Conservation (phyloP, 1,284 basidiomycete species). For the Pseudozyma sp. region DNA sequence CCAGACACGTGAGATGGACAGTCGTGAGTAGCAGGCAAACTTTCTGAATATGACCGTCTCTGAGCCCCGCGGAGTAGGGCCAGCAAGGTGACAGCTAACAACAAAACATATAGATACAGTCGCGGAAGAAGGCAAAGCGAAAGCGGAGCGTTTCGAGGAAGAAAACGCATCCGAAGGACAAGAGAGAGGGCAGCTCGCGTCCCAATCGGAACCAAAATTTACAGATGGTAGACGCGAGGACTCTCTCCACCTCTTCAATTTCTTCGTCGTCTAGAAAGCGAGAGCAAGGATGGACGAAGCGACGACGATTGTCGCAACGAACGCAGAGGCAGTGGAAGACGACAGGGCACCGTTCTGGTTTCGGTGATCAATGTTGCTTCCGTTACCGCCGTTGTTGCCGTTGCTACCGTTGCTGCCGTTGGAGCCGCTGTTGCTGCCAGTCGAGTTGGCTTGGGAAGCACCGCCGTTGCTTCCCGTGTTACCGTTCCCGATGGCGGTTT, state of each 20-base stretch:
- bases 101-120: conserved; percentile 37
- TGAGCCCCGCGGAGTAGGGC: conserved; percentile 34
- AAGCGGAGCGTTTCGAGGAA: background rate
- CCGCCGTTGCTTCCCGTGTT: conserved; percentile 35
- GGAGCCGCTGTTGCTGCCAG: conserved; percentile 6
- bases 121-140: background rate
- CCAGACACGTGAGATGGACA: background rate
- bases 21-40: background rate
- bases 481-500: conserved; percentile 33
- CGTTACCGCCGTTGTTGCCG: conserved; percentile 8
- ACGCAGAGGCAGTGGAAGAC: background rate
- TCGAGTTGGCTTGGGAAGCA: conserved; percentile 16
- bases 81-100: conserved; percentile 19
- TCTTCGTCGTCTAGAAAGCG: conserved; percentile 11
- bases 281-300: conserved; percentile 16
- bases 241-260: no score
- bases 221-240: conserved; percentile 18
- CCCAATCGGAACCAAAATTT: conserved; percentile 5
- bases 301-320: conserved; percentile 8
- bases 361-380: conserved; percentile 32
- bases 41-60: conserved; percentile 7
- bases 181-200: conserved; percentile 6
- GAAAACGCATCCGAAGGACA: background rate
- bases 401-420: conserved; percentile 8
- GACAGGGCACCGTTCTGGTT: conserved; percentile 16